phyloP scores from a whole-genome alignment of 2,329 filamentous ascomycete species.

The Talaromyces funiculosus region DNA sequence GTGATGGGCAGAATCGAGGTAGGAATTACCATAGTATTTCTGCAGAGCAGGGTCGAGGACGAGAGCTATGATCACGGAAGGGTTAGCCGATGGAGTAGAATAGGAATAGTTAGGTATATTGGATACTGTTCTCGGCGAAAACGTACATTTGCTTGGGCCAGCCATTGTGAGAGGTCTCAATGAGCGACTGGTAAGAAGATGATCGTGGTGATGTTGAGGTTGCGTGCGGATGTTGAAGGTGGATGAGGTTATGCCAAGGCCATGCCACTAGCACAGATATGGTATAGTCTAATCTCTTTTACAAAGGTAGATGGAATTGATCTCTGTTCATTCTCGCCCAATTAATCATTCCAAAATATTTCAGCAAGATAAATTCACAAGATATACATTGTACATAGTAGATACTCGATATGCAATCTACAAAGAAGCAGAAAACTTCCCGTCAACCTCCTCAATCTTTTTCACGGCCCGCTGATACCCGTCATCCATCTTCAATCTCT shows the following conservation, averaged over 20 bases:
- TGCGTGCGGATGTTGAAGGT: slow-evolving; percentile 1
- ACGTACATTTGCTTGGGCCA: slow-evolving; percentile 46
- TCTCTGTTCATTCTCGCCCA: too few species aligned
- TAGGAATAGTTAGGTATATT: neutral
- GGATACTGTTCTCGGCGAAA: neutral
- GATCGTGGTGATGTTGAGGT: neutral
- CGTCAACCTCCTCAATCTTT: slow-evolving; percentile 39
- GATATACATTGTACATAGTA: too few species aligned
- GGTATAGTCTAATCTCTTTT: neutral
- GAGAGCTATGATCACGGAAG: slow-evolving; percentile 26
- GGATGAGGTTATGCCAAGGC: slow-evolving; percentile 4
- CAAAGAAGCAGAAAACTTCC: slow-evolving; percentile 15
- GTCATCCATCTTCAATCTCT: slow-evolving; percentile 30
- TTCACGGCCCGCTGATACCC: slow-evolving; percentile 36
- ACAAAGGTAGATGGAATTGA: too few species aligned
- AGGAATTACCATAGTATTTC: slow-evolving; percentile 46
- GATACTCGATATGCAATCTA: too few species aligned
- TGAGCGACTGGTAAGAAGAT: neutral
- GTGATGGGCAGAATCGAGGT: neutral
- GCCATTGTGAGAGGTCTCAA: slow-evolving; percentile 35
- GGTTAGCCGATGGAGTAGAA: neutral
- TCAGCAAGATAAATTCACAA: too few species aligned
- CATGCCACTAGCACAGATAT: neutral
- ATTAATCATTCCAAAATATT: too few species aligned
- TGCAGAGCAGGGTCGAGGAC: slow-evolving; percentile 42